A percentile compares a stretch with the other conserved stretches of the same genome.
phyloP scores from a whole-genome alignment of 306 rosid genomes.

The Ormosia semicastrata region DNA sequence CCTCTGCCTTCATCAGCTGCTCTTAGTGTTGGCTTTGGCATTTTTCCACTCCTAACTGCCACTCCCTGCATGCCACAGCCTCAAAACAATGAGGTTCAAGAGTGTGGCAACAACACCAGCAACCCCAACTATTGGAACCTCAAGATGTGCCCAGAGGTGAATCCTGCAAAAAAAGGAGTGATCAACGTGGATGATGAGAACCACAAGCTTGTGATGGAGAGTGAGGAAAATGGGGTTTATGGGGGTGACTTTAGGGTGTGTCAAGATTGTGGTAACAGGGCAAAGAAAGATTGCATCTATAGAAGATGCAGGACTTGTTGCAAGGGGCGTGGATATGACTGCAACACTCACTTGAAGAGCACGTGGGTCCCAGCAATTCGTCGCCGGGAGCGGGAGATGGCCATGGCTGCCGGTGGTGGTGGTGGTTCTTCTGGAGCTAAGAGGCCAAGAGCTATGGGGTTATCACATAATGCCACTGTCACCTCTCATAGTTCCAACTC shows the following conservation, averaged over 20 bases:
- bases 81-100: slow-evolving; percentile 6
- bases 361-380: slow-evolving; percentile 72
- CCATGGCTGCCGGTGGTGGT: slow-evolving; percentile 23
- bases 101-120: neutral
- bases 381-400: slow-evolving; percentile 48
- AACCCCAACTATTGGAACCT: slow-evolving; percentile 42
- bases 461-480: slow-evolving; percentile 41
- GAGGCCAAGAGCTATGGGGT: slow-evolving; percentile 45
- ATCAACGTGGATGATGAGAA: slow-evolving; percentile 11
- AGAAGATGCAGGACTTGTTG: slow-evolving; percentile 86
- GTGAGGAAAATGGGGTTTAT: slow-evolving; percentile 25
- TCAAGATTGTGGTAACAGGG: slow-evolving; percentile 79
- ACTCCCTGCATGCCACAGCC: slow-evolving; percentile 40
- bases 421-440: slow-evolving; percentile 53
- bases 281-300: slow-evolving; percentile 70
- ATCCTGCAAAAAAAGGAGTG: slow-evolving; percentile 32
- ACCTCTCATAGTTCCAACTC: slow-evolving; percentile 60
- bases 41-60: slow-evolving; percentile 72
- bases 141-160: slow-evolving; percentile 48
- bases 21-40: slow-evolving; percentile 76
- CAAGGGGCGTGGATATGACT: slow-evolving; percentile 65
- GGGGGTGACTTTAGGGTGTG: slow-evolving; percentile 50
- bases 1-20: slow-evolving; percentile 56
- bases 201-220: slow-evolving; percentile 16
- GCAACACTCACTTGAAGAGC: slow-evolving; percentile 80